These are phyloP conservation scores for Botrytis galanthina DNA, from an alignment of 2,329 filamentous ascomycete species.

Conservation along the genomic window DNA sequence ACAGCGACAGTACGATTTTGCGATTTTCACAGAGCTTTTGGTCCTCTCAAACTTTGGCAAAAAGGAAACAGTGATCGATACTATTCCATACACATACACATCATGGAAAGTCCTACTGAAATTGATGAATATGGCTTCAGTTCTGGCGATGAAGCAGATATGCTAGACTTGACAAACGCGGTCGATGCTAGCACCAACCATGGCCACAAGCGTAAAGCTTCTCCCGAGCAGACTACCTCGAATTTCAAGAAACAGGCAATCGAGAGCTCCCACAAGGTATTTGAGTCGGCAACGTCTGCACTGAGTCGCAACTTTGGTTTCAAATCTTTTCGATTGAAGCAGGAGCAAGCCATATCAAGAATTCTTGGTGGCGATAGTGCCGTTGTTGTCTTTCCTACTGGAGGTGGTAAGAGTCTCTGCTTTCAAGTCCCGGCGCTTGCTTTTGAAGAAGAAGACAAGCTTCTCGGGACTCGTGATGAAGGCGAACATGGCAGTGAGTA, in stretches of 20 bases:
- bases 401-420: slow-evolving; percentile 45
- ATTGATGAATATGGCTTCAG: slow-evolving; percentile 27
- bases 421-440: slow-evolving; percentile 46
- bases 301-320: slow-evolving; percentile 44
- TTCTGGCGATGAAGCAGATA: slow-evolving; percentile 27
- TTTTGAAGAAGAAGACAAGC: slow-evolving; percentile 42
- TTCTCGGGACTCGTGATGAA: slow-evolving; percentile 29
- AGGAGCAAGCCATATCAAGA: slow-evolving; percentile 45
- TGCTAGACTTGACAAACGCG: slow-evolving; percentile 19
- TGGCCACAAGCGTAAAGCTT: slow-evolving; percentile 20
- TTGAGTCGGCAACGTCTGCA: slow-evolving; percentile 37
- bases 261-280: neutral
- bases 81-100: neutral
- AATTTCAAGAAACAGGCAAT: slow-evolving; percentile 19
- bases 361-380: slow-evolving; percentile 46
- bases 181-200: neutral
- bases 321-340: slow-evolving; percentile 45
- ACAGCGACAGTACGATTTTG: neutral
- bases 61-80: neutral
- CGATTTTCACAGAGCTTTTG: neutral
- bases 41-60: neutral
- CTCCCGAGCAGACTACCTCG: neutral
- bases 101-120: neutral
- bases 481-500: slow-evolving; percentile 40
- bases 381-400: slow-evolving; percentile 45